Conservation (phyloP, 305 asterid species). For the Solanum chacoense region DNA sequence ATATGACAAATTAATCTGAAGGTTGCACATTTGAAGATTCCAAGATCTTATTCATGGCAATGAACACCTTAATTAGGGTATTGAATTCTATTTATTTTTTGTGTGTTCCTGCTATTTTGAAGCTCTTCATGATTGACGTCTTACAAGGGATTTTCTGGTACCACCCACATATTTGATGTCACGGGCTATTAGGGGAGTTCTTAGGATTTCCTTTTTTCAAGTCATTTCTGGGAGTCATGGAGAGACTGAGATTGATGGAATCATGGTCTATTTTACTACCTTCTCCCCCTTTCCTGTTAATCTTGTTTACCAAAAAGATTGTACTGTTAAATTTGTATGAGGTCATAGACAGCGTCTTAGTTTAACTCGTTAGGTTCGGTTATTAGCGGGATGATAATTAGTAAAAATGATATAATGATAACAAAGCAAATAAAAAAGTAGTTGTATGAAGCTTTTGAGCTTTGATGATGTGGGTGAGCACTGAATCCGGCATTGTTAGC, state of each 20-base stretch:
- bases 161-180: not conserved
- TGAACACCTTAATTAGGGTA: not conserved
- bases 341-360: not conserved
- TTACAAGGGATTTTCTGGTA: not conserved
- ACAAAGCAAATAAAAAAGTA: not conserved
- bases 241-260: not conserved
- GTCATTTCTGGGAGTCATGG: not conserved
- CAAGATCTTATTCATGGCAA: not conserved
- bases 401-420: not conserved
- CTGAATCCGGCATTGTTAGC: not conserved
- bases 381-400: not conserved
- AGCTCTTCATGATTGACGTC: not conserved
- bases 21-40: not conserved
- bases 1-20: not conserved
- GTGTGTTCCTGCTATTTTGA: not conserved
- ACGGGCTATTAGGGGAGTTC: not conserved
- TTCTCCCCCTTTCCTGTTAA: not conserved
- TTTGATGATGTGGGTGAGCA: not conserved
- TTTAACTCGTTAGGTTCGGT: not conserved
- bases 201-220: not conserved
- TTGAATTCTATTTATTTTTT: not conserved
- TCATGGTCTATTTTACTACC: not conserved
- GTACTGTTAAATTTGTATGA: not conserved
- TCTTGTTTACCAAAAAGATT: not conserved
- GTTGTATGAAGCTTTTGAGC: not conserved